Base-by-base conservation (phyloP, 495 filamentous ascomycete genomes). In the Lichina pygmaea region DNA sequence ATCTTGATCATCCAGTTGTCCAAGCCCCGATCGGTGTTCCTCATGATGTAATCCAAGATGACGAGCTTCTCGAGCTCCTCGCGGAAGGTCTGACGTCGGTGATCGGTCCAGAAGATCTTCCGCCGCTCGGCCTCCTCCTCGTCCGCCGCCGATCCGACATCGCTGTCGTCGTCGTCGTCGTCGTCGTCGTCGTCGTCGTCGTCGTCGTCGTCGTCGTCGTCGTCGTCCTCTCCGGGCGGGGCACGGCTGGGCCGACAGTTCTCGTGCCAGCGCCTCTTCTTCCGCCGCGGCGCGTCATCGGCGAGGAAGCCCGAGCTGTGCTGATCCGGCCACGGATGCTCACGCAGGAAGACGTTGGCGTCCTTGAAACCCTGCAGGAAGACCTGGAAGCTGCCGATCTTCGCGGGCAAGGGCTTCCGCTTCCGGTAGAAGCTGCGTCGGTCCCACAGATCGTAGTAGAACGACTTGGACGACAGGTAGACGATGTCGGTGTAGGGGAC, bases 1-100 rank as follows among this genome's bases (percentile, higher is more conserved):
- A 99, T 81, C 54, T 79, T 86, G 52, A 99, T 83, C 89, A 99
- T 99, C 89, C 89, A 99, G 49, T 99, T 99, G 58, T 99, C 89
- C 49, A 94, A 63, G 9, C 89, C 89, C 60, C 89, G 70, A 57
- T 99, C 89, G 4, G 89, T 99, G 55, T 99, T 99, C 17, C 89
- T 74, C 89, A 99, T 99, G 44, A 99, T 92, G 52, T 99, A 99
- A 60, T 99, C 89, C 53, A 99, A 57, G 52, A 99, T 91, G 10
- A 99, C 89, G 9, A 99, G 66, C 60, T 95, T 99, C 60, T 99
- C 89, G 34, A 99, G 65, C 60, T 94, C 79, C 54, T 94, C 91
- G 8, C 89, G 66, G 60, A 99, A 95, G 0, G 79, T 75, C 59
- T 93, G 83, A 54, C 94, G 89, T 16, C 95, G 55, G 12, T 68